Evolutionary conservation across 345 rosid species (phyloP).

Genomic region (Hibiscus mutabilis): DNA sequence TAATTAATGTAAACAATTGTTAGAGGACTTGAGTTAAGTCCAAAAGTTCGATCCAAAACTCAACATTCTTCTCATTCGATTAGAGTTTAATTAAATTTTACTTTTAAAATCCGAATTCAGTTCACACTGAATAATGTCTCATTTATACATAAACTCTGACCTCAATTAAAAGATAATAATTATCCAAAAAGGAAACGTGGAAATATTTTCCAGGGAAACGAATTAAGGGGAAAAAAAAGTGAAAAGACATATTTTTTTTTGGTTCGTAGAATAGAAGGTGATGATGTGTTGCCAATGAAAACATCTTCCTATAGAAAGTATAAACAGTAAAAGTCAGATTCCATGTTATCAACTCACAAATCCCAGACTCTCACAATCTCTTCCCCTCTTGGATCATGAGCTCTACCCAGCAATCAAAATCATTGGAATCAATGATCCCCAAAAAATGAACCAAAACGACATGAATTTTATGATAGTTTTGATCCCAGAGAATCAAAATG

Average conservation of each 20-base stretch:
- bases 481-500: not conserved
- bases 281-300: not conserved
- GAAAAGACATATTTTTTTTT: not conserved
- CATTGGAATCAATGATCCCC: not conserved
- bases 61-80: no score
- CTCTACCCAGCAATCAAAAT: not conserved
- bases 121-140: not conserved
- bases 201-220: not conserved
- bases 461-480: not conserved
- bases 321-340: not conserved
- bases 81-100: no score
- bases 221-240: not conserved
- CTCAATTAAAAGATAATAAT: not conserved
- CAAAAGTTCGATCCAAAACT: not conserved
- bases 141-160: not conserved
- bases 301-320: not conserved
- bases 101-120: no score
- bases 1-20: no score
- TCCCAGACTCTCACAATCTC: not conserved
- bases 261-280: not conserved
- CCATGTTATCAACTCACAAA: not conserved
- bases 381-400: not conserved
- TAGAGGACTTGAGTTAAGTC: no score
- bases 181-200: not conserved
- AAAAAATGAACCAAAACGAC: not conserved